phyloP scores from a whole-genome alignment of 1,284 basidiomycete species.

The Trametes polyzona region DNA sequence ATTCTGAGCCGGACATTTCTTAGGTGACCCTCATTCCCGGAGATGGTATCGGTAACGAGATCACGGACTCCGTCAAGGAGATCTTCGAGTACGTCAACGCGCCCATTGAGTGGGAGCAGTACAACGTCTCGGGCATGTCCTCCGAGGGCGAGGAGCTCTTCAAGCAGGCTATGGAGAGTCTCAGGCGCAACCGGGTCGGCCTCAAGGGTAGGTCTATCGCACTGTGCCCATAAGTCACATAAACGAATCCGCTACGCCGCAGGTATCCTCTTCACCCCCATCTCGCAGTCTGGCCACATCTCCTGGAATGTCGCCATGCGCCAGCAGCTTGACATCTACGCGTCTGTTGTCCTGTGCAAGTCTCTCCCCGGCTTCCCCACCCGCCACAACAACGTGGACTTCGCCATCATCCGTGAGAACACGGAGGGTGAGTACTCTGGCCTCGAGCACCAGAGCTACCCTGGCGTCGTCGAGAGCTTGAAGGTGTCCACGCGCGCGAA shows the following conservation, averaged over 20 bases:
- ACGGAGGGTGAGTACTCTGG: constrained; percentile 99
- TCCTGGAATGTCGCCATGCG: constrained; percentile 99
- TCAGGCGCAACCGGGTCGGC: constrained; percentile 97
- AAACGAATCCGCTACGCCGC: constrained; percentile 4
- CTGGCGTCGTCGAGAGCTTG: constrained; percentile 97
- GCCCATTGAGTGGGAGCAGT: constrained; percentile 99
- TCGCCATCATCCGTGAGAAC: constrained; percentile 99
- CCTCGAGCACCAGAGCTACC: constrained; percentile 97
- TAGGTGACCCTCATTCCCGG: constrained; percentile 95
- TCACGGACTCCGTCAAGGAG: constrained; percentile 98
- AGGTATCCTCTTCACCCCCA: constrained; percentile 99
- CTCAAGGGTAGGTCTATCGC: constrained; percentile 81
- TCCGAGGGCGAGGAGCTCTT: constrained; percentile 94
- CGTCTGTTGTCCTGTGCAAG: constrained; percentile 98
- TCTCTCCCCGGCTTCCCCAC: constrained; percentile 97
- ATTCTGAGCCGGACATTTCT: constrained; percentile 26
- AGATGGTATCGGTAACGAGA: constrained; percentile 96
- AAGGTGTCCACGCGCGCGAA: constrained; percentile 97
- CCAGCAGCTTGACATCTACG: constrained; percentile 99
- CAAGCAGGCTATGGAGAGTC: constrained; percentile 95
- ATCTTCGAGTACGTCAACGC: constrained; percentile 98
- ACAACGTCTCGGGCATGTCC: constrained; percentile 96
- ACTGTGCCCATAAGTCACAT: not conserved
- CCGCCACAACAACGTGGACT: constrained; percentile 96
- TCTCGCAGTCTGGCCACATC: constrained; percentile 95